Evolutionary conservation across 768 basidiomycete species (phyloP).

Genomic region (Mycena capillaripes): DNA sequence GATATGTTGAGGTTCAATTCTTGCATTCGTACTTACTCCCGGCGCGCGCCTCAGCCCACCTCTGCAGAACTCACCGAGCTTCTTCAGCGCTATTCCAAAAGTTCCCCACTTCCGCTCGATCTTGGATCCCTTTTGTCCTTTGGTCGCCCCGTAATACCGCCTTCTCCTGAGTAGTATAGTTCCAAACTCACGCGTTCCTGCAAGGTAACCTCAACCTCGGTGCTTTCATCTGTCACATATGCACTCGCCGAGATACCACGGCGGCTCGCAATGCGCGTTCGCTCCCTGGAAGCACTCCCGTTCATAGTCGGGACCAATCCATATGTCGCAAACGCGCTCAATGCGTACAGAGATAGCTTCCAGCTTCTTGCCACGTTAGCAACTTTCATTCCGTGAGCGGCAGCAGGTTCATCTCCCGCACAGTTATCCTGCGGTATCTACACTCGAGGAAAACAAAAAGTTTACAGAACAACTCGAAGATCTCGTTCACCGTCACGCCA

Average conservation of each 20-base stretch:
- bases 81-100: slow-evolving; percentile 72
- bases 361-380: slow-evolving; percentile 69
- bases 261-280: slow-evolving; percentile 80
- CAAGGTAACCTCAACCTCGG: slow-evolving; percentile 71
- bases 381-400: background rate
- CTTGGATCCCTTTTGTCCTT: slow-evolving; percentile 82
- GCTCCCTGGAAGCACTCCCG: slow-evolving; percentile 80
- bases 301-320: slow-evolving; percentile 94
- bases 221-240: slow-evolving; percentile 82
- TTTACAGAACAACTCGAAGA: slow-evolving; percentile 79
- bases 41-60: slow-evolving; percentile 62
- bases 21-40: slow-evolving; percentile 30
- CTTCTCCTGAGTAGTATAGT: background rate
- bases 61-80: slow-evolving; percentile 70
- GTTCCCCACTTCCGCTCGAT: slow-evolving; percentile 77
- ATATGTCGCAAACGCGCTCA: slow-evolving; percentile 79
- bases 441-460: slow-evolving; percentile 74
- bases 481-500: slow-evolving; percentile 82
- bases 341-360: slow-evolving; percentile 80
- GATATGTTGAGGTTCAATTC: background rate
- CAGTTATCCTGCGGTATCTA: slow-evolving; percentile 60
- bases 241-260: slow-evolving; percentile 84
- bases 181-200: slow-evolving; percentile 14
- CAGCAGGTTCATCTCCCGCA: slow-evolving; percentile 9
- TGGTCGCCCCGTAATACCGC: slow-evolving; percentile 65